phyloP scores from a whole-genome alignment of 768 basidiomycete genomes.

The Agrocybe praecox region DNA sequence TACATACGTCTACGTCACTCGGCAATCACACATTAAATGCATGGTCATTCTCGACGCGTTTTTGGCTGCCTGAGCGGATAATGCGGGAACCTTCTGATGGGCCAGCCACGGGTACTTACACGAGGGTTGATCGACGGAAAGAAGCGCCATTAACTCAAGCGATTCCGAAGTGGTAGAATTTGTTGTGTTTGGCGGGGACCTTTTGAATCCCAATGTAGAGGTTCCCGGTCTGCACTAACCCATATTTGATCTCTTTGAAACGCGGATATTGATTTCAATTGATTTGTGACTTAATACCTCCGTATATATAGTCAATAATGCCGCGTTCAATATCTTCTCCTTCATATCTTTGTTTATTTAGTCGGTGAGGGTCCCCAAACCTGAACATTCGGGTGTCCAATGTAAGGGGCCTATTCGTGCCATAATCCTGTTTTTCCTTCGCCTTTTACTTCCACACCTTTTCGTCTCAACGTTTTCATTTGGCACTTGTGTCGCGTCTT shows the following conservation, averaged over 20 bases:
- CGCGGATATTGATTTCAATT: slow-evolving; percentile 32
- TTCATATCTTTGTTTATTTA: slow-evolving; percentile 10
- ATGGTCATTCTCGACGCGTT: neutral
- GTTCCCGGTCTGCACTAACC: slow-evolving; percentile 20
- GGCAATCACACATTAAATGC: neutral
- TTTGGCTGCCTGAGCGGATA: neutral
- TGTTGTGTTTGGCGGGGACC: slow-evolving; percentile 34
- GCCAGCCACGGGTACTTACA: neutral
- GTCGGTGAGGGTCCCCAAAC: slow-evolving; percentile 11
- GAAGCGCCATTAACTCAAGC: slow-evolving; percentile 13
- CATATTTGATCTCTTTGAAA: slow-evolving; percentile 43
- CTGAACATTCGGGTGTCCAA: slow-evolving; percentile 10
- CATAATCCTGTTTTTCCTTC: slow-evolving; percentile 5
- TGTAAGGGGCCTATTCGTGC: slow-evolving; percentile 5
- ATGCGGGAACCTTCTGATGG: neutral
- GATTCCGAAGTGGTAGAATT: slow-evolving; percentile 9
- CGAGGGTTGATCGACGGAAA: slow-evolving; percentile 19
- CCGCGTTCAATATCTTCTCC: slow-evolving; percentile 20
- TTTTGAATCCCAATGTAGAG: slow-evolving; percentile 26
- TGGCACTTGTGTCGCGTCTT: neutral
- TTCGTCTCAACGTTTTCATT: slow-evolving; percentile 2
- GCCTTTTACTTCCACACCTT: slow-evolving; percentile 1
- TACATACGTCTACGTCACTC: slow-evolving; percentile 8
- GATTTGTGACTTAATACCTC: slow-evolving; percentile 24
- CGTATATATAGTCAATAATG: slow-evolving; percentile 26